Base-by-base conservation (phyloP, 1,284 basidiomycete species). In the Ceratobasidium theobromae region DNA sequence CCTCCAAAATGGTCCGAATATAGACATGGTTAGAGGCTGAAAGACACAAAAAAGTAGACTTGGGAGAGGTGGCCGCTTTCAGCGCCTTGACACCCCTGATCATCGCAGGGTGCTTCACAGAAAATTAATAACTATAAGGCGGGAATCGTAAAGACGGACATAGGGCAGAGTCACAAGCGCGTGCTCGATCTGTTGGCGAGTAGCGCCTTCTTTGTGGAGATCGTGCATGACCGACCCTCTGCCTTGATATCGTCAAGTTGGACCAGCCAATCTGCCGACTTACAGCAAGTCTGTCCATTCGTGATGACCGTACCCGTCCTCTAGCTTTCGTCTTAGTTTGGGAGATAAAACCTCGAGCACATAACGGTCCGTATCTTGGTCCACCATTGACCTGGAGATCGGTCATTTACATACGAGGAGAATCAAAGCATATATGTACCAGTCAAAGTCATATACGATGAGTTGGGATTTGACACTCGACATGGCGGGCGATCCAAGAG, bases 201-300 rank as follows among this genome's bases (percentile, higher is more conserved):
- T 88, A 53, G 84, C 82, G 4, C 89, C 89, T 49, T 84, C 82
- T 18, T 76, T 80, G 75, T 90, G 84, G 9, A 92, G 82, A 72
- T 93, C 88, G 40, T 78, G 79, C 70, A 95, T 81, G 45, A 84
- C 86, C 72, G 87, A 80, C n/a, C 89, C 87, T 25, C 93, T 94
- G 73, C 45, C 33, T n/a, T 30, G 21, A 38, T 41, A 14, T 35
- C 6, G 32, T 21, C 32, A 46, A 60, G n/a, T 3, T 16, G 18
- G 9, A 48, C 30, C 40, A 65, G 38, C 65, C 64, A 64, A 58
- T 55, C 60, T 65, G 40, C n/a, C 40, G 8, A 77, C 86, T 79
- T 76, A 96, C 94, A 97, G 86, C 52, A 95, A 85, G 78, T 98
- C 97, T 3, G 95, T 99, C 87, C 95, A 99, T 75, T 98, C 93